phyloP scores from a whole-genome alignment of 208 protist species.

The Trypanosoma congolense region DNA sequence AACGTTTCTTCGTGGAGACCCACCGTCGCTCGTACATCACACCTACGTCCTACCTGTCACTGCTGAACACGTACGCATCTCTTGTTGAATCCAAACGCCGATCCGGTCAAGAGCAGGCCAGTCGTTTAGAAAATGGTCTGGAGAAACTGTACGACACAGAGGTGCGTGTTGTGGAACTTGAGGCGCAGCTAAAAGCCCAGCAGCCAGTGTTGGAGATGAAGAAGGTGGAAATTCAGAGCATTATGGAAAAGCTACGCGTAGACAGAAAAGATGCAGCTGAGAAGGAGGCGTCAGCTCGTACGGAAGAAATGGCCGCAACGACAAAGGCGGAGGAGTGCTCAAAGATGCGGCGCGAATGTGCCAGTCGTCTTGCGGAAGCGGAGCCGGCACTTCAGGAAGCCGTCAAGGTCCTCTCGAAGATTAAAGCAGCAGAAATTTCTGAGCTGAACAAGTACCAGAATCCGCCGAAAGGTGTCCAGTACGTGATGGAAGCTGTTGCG shows the following conservation, averaged over 20 bases:
- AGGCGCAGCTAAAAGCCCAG: slow-evolving; percentile 91
- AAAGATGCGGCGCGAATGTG: slow-evolving; percentile 89
- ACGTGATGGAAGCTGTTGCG: slow-evolving; percentile 97
- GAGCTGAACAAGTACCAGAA: slow-evolving; percentile 96
- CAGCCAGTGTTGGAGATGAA: slow-evolving; percentile 94
- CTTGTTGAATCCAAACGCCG: slow-evolving; percentile 83
- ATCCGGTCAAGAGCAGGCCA: slow-evolving; percentile 76
- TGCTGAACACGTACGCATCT: slow-evolving; percentile 88
- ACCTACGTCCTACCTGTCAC: slow-evolving; percentile 96
- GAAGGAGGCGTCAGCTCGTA: slow-evolving; percentile 77
- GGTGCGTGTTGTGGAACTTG: slow-evolving; percentile 90
- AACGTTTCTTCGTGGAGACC: slow-evolving; percentile 89
- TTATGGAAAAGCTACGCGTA: slow-evolving; percentile 90
- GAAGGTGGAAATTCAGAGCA: slow-evolving; percentile 86
- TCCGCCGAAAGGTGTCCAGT: slow-evolving; percentile 94
- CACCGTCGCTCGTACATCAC: slow-evolving; percentile 97
- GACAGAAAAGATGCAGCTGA: slow-evolving; percentile 90
- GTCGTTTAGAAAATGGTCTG: slow-evolving; percentile 92
- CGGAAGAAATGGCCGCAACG: slow-evolving; percentile 91
- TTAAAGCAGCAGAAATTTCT: slow-evolving; percentile 95
- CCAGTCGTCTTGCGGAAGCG: slow-evolving; percentile 92
- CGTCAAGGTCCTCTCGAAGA: slow-evolving; percentile 90
- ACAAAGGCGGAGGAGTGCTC: slow-evolving; percentile 92
- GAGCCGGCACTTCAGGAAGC: slow-evolving; percentile 94
- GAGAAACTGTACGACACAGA: slow-evolving; percentile 92